These are phyloP conservation scores for Cyclotella sp. DNA, from an alignment of 108 stramenopile genomes.

Conservation along the genomic window DNA sequence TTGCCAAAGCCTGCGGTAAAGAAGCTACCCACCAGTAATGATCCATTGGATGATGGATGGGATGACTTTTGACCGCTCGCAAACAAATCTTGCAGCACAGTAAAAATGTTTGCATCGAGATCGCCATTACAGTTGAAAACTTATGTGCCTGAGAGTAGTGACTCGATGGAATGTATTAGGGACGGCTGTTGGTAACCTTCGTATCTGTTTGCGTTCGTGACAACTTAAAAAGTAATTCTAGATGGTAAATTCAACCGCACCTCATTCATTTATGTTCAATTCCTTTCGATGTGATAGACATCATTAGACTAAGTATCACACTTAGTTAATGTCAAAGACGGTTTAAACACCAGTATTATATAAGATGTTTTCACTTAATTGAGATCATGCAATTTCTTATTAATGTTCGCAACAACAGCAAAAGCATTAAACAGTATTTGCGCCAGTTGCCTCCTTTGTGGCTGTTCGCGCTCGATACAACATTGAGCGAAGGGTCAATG, in stretches of 20 bases:
- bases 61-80: constrained; percentile 80
- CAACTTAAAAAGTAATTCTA: no score
- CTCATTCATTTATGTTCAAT: no score
- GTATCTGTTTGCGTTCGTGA: background rate
- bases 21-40: constrained; percentile 57
- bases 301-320: no score
- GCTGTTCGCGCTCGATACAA: background rate
- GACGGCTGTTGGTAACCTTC: background rate
- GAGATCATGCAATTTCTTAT: no score
- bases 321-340: no score
- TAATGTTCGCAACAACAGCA: no score
- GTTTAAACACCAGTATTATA: no score
- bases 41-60: constrained; percentile 81
- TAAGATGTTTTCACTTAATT: no score
- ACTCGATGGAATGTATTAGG: background rate
- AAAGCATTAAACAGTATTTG: no score
- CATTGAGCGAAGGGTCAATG: background rate
- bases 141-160: background rate
- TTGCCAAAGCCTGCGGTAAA: constrained; percentile 51
- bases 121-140: background rate
- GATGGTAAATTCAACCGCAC: no score
- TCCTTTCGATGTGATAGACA: no score
- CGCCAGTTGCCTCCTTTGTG: no score
- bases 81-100: background rate
- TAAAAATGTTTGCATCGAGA: background rate